Base-by-base conservation (phyloP, 176 grass and related monocot species). In the Bothriochloa decipiens region DNA sequence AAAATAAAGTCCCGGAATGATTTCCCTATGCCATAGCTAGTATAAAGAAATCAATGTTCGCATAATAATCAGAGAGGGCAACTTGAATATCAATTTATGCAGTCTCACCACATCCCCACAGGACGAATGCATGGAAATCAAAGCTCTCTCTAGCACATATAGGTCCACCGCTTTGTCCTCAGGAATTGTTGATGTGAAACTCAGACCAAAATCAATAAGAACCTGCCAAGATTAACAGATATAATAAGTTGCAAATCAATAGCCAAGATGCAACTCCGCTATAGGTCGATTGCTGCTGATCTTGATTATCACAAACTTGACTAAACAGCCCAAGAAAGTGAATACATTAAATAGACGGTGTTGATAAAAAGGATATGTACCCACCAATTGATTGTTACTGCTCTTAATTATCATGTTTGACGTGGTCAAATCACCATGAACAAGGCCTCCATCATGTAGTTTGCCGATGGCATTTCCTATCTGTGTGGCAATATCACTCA, bases 171-270 rank as follows among this genome's bases (percentile, higher is more conserved):
- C 93, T 88, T 98, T 98, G 85, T 95, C 96, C 87, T 95, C 96
- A 0, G 96, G 89, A 85, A 98, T 76, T 74, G 89, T 87, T 85
- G 93, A 98, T 78, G 80, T 98, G 84, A 98, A 93, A 71, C 91
- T 98, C 80, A 98, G 83, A 71, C 96, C 96, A 87, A 98, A 98
- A 86, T 98, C 96, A 85, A 98, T 98, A 81, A 98, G 88, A 72
- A 98, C 81, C 96, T 98, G 82, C 40, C 37, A 66, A 62, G n/a
- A 87, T 73, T 29, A 82, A 87, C 67, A 82, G 71, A 72, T 71
- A 65, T 17, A 55, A 65, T 17, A 55, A 28, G 1, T 55, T 14
- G 4, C 2, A 83, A 65, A 72, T 76, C 36, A 65, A 77, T 20
- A 86, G 39, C 18, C 40, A 6, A 23, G 25, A 57, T 83, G 43